Base-by-base conservation (phyloP, 2,329 filamentous ascomycete species). In the Hymenoscyphus infarciens region DNA sequence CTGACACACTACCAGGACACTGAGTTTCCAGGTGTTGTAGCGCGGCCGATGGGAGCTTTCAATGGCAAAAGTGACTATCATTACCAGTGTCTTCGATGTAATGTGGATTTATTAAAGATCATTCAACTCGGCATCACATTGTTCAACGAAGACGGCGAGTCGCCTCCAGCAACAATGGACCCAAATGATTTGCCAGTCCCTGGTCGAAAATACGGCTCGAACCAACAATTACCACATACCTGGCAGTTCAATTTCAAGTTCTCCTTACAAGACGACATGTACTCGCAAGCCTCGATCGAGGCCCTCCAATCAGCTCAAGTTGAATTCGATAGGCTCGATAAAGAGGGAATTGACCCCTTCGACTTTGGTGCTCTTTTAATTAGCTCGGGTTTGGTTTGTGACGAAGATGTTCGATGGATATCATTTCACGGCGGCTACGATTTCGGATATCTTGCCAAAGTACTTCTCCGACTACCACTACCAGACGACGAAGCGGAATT, bases 211-310 rank as follows among this genome's bases (percentile, higher is more conserved):
- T 82, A 83, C 67, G 77, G 80, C 66, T 10, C 45, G 81, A 81
- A 39, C 68, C 65, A 62, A 72, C 82, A 84, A 57, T 87, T 92
- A 63, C 94, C 91, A 16, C 96, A 90, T 74, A 96, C 94, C 19
- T 99, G 95, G 95, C 94, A 97, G 70, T 99, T 99, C 83, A 98
- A 99, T 81, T 99, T 99, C 78, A 89, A 93, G 71, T 99, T 98
- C 77, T 95, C 92, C 1, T 82, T 97, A 10, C 90, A 95, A 69
- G 87, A 94, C 45, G 95, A 99, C 77, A 99, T 99, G 95, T 98
- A 96, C 78, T 95, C 96, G 67, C 90, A 97, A 74, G 90, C 92
- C 63, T 97, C 92, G 16, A 97, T 97, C 69, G 90, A 95, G 68
- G 92, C 96, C 70, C 83, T 98, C 22, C 88, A 92, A 70, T 89